Base-by-base conservation (phyloP, 139 green algal species). In the Pycnococcus provasolii region DNA sequence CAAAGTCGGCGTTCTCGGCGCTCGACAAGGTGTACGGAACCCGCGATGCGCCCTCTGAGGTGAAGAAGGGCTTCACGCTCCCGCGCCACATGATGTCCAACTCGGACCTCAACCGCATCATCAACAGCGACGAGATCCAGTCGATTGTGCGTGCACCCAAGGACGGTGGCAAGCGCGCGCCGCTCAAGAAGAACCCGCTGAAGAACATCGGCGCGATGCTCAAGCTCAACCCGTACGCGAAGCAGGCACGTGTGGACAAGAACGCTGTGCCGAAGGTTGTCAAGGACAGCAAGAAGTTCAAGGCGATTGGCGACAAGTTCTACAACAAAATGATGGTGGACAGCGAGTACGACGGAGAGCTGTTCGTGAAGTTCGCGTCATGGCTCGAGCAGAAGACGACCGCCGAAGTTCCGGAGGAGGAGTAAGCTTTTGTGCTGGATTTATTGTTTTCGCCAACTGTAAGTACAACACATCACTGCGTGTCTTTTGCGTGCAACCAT, bases 121-220 rank as follows among this genome's bases (percentile, higher is more conserved):
- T 98, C 84, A 97, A 96, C 87, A 87, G 71, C 58, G 91, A 97
- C 71, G 92, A 97, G 84, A 86, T 96, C 64, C 90, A 96, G 86
- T 80, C 67, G 47, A 79, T 89, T 4, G 81, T 95, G 13, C 68
- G 68, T 45, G 62, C 68, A 42, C 68, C 73, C 53, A 76, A 73
- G 63, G 39, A 9, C 26, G 60, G 45, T 26, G 46, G 45, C 44
- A 78, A 64, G 42, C 76, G 70, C 70, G 67, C 59, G 0, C 75
- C 87, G 1, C 83, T 96, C 42, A 96, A 97, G 87, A 96, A 95
- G 84, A 99, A 99, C 85, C 92, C 93, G 2, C 80, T 99, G 59
- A 91, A 89, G 79, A 98, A 99, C 88, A 73, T 95, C 77, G 85
- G 84, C 54, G 88, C 88, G 46, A 83, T 99, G 82, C 71, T 95